Base-by-base conservation (phyloP, 2,329 filamentous ascomycete genomes). In the Fusarium metavorans region DNA sequence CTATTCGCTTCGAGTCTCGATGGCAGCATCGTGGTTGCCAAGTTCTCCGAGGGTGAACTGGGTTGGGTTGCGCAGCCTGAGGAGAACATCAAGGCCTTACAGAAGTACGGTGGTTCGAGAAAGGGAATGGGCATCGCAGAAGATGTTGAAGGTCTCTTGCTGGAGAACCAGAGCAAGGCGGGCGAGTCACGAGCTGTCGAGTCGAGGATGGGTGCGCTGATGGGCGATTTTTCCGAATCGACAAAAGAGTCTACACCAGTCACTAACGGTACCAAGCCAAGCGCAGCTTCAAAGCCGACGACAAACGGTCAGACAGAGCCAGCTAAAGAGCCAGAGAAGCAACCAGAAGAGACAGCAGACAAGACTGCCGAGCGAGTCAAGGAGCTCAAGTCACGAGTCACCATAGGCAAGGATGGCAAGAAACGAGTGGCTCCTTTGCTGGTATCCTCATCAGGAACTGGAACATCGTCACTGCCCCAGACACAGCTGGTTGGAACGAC, bases 161-260 rank as follows among this genome's bases (percentile, higher is more conserved):
- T 99, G 1, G 97, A 99, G 83, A 95, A 97, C 77, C 93, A 92
- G 81, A 98, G 95, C 84, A 98, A 97, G 81, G 95, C 93, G 50
- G 96, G 93, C 25, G 97, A 99, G 81, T 89, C 96, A 35, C 94
- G 93, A 74, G 95, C 93, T 6, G 95, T 96, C 0, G 94, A 99
- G 83, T 97, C 95, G 3, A 91, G 96, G 75, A 99, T 99, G 97
- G 97, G 97, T 14, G 96, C 96, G n/a, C 85, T 99, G 41, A 99
- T 99, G 97, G 96, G 96, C 7, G 95, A 98, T 80, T 89, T 89
- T 3, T 83, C 88, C 5, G 87, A 88, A 6, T 90, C 90, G 37
- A 85, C 87, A 5, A 90, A 90, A 45, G 85, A 87, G 60, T 81
- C 84, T 10, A 82, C 84, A 6, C 82, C 85, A 63, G 85, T 81